Percentiles rank a stretch among this genome's conserved stretches.
These are phyloP conservation scores for Backusella australiensis DNA, from an alignment of 192 early-diverging fungal genomes.

Conservation along the genomic window DNA sequence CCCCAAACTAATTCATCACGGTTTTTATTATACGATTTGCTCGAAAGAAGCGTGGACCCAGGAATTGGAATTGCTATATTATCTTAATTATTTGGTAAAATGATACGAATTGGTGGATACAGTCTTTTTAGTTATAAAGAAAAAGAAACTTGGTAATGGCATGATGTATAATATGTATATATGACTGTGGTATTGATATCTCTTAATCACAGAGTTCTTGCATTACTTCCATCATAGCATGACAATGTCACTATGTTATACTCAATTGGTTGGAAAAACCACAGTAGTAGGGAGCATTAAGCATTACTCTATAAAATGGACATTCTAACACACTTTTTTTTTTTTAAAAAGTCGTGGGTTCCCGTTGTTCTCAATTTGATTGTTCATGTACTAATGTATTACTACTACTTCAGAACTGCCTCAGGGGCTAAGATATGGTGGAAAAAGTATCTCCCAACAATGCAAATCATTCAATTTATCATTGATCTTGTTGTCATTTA, in stretches of 20 bases:
- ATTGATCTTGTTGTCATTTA: slow-evolving; percentile 82
- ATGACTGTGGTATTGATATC: background rate
- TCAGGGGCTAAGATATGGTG: slow-evolving; percentile 79
- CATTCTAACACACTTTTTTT: background rate
- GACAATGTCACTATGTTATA: slow-evolving; percentile 82
- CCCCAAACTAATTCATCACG: slow-evolving; percentile 62
- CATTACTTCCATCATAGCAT: slow-evolving; percentile 91
- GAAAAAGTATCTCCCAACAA: slow-evolving; percentile 82
- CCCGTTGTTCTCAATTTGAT: slow-evolving; percentile 78
- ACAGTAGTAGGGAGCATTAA: slow-evolving; percentile 55
- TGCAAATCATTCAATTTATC: slow-evolving; percentile 88
- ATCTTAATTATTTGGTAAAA: slow-evolving; percentile 89
- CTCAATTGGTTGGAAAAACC: slow-evolving; percentile 68
- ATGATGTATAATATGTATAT: background rate
- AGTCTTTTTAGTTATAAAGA: slow-evolving; percentile 78
- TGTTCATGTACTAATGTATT: slow-evolving; percentile 91
- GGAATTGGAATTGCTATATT: slow-evolving; percentile 75
- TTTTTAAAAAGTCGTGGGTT: slow-evolving; percentile 54
- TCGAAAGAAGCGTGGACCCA: slow-evolving; percentile 62
- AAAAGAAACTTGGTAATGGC: slow-evolving; percentile 63
- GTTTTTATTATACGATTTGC: slow-evolving; percentile 73
- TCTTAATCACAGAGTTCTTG: slow-evolving; percentile 63
- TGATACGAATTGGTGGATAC: slow-evolving; percentile 88
- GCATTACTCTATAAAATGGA: background rate
- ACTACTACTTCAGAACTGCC: slow-evolving; percentile 77